phyloP scores from a whole-genome alignment of 108 stramenopile species.

The Stephanodiscus triporus region DNA sequence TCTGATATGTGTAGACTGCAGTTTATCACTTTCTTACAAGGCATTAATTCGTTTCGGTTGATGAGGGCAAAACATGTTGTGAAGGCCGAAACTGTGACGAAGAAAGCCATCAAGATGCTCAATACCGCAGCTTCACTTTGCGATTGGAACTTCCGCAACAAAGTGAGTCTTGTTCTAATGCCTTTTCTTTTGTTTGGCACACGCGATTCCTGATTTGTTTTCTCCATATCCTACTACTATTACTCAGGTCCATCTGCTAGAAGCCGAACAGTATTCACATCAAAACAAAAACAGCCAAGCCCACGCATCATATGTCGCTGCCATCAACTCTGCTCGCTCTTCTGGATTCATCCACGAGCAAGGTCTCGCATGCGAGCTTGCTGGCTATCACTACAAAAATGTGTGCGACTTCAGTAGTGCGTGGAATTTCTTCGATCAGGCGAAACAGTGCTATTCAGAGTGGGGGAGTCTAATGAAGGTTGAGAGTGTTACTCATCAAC shows the following conservation, averaged over 20 bases:
- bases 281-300: slow-evolving; percentile 19
- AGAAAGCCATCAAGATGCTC: slow-evolving; percentile 8
- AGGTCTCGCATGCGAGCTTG: too few species aligned
- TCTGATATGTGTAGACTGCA: not conserved
- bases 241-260: not conserved
- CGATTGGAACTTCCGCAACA: slow-evolving; percentile 42
- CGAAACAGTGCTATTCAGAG: slow-evolving; percentile 12
- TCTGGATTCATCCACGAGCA: slow-evolving; percentile 36
- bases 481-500: slow-evolving; percentile 6
- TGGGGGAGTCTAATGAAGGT: slow-evolving; percentile 25
- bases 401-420: slow-evolving; percentile 5
- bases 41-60: not conserved
- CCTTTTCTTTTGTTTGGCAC: not conserved
- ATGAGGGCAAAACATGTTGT: not conserved
- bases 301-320: slow-evolving; percentile 9
- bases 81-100: not conserved
- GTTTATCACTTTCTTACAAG: too few species aligned
- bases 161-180: slow-evolving; percentile 6
- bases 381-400: slow-evolving; percentile 15
- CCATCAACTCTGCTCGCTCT: too few species aligned
- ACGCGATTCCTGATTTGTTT: not conserved
- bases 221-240: not conserved
- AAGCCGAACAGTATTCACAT: slow-evolving; percentile 28
- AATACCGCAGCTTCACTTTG: slow-evolving; percentile 12
- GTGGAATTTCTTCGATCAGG: slow-evolving; percentile 18